Percentiles rank a stretch among this genome's conserved stretches.
These are phyloP conservation scores for Inosperma sp. DNA, from an alignment of 768 basidiomycete species.

Conservation along the genomic window DNA sequence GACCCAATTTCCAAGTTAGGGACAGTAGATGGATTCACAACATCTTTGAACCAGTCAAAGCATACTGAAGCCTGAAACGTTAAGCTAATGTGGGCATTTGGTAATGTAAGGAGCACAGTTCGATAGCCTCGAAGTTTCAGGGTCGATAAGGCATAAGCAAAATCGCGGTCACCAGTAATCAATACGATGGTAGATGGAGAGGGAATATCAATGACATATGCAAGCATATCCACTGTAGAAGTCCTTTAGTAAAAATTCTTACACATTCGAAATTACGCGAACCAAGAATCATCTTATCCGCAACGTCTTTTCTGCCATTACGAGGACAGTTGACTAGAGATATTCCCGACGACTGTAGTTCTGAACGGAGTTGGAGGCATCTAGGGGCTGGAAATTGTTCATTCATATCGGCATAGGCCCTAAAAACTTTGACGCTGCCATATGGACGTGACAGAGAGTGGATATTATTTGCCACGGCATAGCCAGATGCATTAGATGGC, in stretches of 20 bases:
- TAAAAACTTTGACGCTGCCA: slow-evolving; percentile 46
- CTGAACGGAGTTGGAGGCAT: slow-evolving; percentile 28
- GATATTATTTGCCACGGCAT: slow-evolving; percentile 39
- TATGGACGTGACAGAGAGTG: slow-evolving; percentile 42
- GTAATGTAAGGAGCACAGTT: slow-evolving; percentile 38
- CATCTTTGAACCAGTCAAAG: slow-evolving; percentile 42
- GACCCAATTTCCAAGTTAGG: not conserved
- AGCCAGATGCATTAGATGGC: slow-evolving; percentile 36
- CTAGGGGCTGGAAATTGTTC: slow-evolving; percentile 22
- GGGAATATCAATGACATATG: slow-evolving; percentile 38
- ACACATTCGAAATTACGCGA: slow-evolving; percentile 5
- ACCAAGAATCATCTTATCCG: slow-evolving; percentile 51
- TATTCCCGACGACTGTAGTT: slow-evolving; percentile 46
- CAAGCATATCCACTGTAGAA: slow-evolving; percentile 25
- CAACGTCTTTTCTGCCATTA: slow-evolving; percentile 35
- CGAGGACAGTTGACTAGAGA: slow-evolving; percentile 38
- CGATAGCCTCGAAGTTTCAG: slow-evolving; percentile 36
- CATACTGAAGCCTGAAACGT: slow-evolving; percentile 45
- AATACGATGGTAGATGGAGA: slow-evolving; percentile 42
- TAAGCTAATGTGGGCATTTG: slow-evolving; percentile 33
- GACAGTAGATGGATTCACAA: slow-evolving; percentile 24
- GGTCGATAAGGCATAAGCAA: slow-evolving; percentile 40
- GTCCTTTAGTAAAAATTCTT: slow-evolving; percentile 3
- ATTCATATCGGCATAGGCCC: slow-evolving; percentile 48
- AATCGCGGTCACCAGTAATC: slow-evolving; percentile 43